Evolutionary conservation across 768 basidiomycete species (phyloP).

Genomic region (Tylopilus felleus): DNA sequence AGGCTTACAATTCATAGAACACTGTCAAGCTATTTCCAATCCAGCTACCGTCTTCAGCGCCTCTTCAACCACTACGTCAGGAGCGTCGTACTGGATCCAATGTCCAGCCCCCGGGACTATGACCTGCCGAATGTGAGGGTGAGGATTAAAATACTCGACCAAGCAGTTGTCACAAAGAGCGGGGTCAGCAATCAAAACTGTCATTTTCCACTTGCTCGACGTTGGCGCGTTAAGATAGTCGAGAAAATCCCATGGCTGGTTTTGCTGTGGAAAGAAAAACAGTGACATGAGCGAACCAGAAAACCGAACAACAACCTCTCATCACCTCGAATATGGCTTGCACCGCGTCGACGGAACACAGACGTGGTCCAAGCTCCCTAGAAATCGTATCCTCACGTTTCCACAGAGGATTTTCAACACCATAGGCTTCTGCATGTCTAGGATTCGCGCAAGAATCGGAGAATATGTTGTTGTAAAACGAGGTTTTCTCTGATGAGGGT

Average conservation of each 20-base stretch:
- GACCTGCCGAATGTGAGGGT: constrained; percentile 12
- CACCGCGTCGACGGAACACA: constrained; percentile 7
- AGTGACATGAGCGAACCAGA: neutral
- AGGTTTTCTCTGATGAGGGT: neutral
- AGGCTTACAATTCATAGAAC: neutral
- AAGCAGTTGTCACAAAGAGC: neutral
- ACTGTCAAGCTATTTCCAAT: neutral
- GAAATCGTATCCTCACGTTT: neutral
- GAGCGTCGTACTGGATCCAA: constrained; percentile 27
- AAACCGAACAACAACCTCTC: neutral
- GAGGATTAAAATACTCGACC: constrained; percentile 14
- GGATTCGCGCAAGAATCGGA: neutral
- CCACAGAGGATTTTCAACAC: constrained; percentile 16
- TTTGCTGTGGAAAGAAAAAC: constrained; percentile 4
- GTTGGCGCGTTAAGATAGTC: neutral
- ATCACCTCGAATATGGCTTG: neutral
- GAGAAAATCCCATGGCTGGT: constrained; percentile 20
- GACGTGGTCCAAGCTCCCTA: constrained; percentile 12
- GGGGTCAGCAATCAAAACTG: constrained; percentile 21
- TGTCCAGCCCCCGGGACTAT: constrained; percentile 17
- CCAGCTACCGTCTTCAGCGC: constrained; percentile 15
- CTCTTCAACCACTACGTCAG: constrained; percentile 18
- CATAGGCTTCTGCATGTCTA: neutral
- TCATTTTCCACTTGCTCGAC: constrained; percentile 12
- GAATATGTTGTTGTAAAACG: neutral